Conservation (phyloP, 225 moss, liverwort and hornwort genomes). For the Rhytidiadelphus loreus region DNA sequence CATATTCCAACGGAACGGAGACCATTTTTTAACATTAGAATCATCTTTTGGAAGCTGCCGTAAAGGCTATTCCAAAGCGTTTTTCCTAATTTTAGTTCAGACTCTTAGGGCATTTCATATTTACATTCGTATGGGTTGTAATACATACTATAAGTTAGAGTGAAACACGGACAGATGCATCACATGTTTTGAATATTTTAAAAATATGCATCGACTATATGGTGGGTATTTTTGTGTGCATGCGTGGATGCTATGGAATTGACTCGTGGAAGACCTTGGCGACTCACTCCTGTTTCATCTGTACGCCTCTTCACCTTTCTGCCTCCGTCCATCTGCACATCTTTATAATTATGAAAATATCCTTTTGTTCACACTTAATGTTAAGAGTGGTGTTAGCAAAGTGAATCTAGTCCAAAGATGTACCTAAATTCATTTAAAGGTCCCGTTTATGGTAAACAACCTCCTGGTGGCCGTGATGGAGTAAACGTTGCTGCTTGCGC, state of each 20-base stretch:
- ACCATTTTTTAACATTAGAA: neutral
- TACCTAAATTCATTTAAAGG: neutral
- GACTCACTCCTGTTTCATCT: constrained; percentile 44
- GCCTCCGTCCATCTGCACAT: neutral
- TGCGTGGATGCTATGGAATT: neutral
- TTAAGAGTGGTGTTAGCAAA: neutral
- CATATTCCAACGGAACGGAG: neutral
- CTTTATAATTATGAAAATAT: neutral
- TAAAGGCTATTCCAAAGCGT: neutral
- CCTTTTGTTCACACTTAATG: neutral
- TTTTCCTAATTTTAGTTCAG: neutral
- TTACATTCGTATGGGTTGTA: neutral
- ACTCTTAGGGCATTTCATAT: neutral
- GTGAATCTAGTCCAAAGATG: neutral
- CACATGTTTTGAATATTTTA: neutral
- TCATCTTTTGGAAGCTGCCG: neutral
- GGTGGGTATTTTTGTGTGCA: neutral
- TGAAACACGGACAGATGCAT: neutral
- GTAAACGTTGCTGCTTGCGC: neutral
- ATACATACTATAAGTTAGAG: neutral
- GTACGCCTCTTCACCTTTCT: constrained; percentile 1
- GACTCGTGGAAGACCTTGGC: constrained; percentile 41
- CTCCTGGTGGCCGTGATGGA: neutral
- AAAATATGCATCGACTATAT: neutral
- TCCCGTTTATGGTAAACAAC: neutral